Conservation (phyloP, 2,329 filamentous ascomycete species). For the Chaetomium sp. region DNA sequence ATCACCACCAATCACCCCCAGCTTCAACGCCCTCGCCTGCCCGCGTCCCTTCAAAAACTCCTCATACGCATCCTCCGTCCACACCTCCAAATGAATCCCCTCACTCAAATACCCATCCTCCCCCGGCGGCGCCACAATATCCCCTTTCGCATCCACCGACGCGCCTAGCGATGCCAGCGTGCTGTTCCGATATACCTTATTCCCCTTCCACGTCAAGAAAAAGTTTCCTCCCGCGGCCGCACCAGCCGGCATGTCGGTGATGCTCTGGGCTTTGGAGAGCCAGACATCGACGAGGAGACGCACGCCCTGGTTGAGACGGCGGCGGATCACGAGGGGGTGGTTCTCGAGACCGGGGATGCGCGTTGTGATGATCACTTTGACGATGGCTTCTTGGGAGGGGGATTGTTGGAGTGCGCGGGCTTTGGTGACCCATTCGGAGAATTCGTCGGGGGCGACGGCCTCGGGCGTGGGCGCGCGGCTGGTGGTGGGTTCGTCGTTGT, state of each 20-base stretch:
- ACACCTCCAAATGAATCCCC: slow-evolving; percentile 68
- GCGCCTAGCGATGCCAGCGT: slow-evolving; percentile 65
- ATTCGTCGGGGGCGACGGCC: slow-evolving; percentile 29
- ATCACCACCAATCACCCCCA: slow-evolving; percentile 31
- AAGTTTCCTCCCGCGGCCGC: slow-evolving; percentile 42
- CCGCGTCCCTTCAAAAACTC: slow-evolving; percentile 44
- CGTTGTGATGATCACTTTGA: slow-evolving; percentile 64
- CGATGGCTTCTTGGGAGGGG: slow-evolving; percentile 33
- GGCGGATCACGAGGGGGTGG: slow-evolving; percentile 50
- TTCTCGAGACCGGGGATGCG: slow-evolving; percentile 43
- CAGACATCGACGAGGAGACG: slow-evolving; percentile 62
- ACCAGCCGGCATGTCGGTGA: slow-evolving; percentile 33
- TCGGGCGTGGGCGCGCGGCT: background rate
- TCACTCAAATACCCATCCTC: slow-evolving; percentile 41
- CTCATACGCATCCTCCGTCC: slow-evolving; percentile 59
- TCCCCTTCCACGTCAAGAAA: slow-evolving; percentile 73
- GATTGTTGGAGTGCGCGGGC: slow-evolving; percentile 31
- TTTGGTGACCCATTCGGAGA: slow-evolving; percentile 39
- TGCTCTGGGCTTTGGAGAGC: slow-evolving; percentile 53
- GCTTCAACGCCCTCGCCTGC: slow-evolving; percentile 37
- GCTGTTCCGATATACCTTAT: slow-evolving; percentile 67
- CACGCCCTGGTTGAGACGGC: slow-evolving; percentile 61
- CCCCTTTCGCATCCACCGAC: slow-evolving; percentile 37
- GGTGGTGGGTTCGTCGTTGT: background rate
- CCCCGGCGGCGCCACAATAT: slow-evolving; percentile 24